Conservation (phyloP, 169 alveolate species). For the Theileria orientalis region DNA sequence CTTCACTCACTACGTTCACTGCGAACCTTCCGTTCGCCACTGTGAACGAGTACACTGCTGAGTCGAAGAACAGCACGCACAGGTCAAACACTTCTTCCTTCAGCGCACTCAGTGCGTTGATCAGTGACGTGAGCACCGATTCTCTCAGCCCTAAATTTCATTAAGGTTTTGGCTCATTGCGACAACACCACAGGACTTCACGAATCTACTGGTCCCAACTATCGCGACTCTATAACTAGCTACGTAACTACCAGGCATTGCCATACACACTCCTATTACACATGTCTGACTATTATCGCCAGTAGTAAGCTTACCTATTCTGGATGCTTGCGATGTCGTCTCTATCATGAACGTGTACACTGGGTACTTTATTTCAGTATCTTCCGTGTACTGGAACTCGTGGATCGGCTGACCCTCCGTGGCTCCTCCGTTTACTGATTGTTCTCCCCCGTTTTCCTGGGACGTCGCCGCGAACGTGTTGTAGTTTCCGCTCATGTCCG, state of each 20-base stretch:
- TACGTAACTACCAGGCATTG: too few species aligned
- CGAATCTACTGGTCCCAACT: too few species aligned
- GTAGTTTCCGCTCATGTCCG: background rate
- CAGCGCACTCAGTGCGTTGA: conserved; percentile 6
- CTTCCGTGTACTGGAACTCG: background rate
- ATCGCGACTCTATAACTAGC: too few species aligned
- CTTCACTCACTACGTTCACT: conserved; percentile 47
- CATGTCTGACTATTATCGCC: too few species aligned
- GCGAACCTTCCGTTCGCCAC: conserved; percentile 5
- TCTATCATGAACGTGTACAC: background rate
- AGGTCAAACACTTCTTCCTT: conserved; percentile 1
- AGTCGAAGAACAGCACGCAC: conserved; percentile 49
- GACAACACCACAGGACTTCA: too few species aligned
- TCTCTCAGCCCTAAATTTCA: conserved; percentile 17
- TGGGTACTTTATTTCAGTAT: background rate
- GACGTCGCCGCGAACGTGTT: too few species aligned
- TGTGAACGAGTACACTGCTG: conserved; percentile 29
- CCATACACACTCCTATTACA: background rate
- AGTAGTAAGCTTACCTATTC: too few species aligned
- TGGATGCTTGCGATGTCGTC: background rate
- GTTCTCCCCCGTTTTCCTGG: background rate
- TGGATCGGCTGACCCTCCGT: background rate
- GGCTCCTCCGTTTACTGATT: background rate
- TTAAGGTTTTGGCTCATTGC: too few species aligned
- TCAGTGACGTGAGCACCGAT: conserved; percentile 14